Base-by-base conservation (phyloP, 768 basidiomycete species). In the Rhodotorula toruloides region DNA sequence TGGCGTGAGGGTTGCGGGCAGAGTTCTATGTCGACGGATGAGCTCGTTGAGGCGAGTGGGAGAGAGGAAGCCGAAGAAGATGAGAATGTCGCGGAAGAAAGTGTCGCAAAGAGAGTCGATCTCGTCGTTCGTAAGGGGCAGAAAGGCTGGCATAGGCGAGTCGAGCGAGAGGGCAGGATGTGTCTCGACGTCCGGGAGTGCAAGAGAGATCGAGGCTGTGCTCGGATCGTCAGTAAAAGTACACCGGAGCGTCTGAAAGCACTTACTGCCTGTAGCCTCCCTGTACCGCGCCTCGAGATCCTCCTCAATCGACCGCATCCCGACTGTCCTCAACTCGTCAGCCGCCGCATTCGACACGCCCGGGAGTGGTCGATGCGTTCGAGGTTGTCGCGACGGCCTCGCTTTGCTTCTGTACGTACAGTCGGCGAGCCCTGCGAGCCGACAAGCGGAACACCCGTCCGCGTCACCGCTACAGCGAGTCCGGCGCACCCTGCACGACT, bases 81-180 rank as follows among this genome's bases (percentile, higher is more conserved):
- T 27, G n/a, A 49, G 58, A 27, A 59, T 29, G 13, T 59, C 58
- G 37, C 48, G 58, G 21, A 48, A 27, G 48, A 59, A 59, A 12
- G 48, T 59, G n/a, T 48, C 37, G 58, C 47, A 48, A 4, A 40
- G 37, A 7, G 48, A 27, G n/a, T 31, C 29, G 39, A 34, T 32
- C 11, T 37, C 16, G 14, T 34, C 6, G 34, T 39, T 29, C 1
- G 47, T 12, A 29, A 39, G 14, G 27, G 34, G 8, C 16, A 48
- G 58, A 1, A 48, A 48, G 1, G 47, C 27, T 1, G 58, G 58
- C 16, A 59, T 27, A 4, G 47, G 48, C 19, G 36, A 13, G 29
- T 48, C 47, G 48, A 39, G 34, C 8, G 29, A n/a, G 48, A 59
- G 47, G 4, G 48, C 36, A 16, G 47, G 58, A 27, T 59, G 58